These are phyloP conservation scores for Dictyostelium citrinum DNA, from an alignment of 78 protist genomes.

Conservation along the genomic window DNA sequence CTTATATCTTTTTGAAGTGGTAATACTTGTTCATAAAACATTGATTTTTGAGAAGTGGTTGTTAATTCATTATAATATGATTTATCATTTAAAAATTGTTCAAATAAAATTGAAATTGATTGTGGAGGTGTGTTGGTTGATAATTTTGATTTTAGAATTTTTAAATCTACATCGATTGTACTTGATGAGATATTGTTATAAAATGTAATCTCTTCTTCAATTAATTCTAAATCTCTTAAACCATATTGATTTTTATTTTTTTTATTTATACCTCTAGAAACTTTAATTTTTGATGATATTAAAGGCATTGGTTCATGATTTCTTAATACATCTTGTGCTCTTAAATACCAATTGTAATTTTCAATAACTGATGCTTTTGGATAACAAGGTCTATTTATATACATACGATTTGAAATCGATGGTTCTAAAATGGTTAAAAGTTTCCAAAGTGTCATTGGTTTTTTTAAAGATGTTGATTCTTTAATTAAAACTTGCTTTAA, in stretches of 20 bases:
- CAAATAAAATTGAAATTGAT: background rate
- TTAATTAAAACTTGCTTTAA: too few species aligned
- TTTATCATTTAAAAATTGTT: too few species aligned
- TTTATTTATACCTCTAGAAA: background rate
- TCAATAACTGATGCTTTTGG: background rate
- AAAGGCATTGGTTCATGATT: background rate
- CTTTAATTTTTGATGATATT: background rate
- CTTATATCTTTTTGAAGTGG: background rate
- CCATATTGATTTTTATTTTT: background rate
- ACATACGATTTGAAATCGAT: background rate
- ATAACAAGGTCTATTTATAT: background rate
- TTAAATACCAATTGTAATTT: background rate
- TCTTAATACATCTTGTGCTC: background rate
- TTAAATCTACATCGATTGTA: background rate
- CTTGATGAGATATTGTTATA: background rate
- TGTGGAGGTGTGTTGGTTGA: background rate
- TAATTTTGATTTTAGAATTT: background rate
- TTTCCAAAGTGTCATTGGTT: background rate
- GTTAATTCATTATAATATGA: background rate
- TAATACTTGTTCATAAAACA: background rate
- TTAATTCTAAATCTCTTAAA: background rate
- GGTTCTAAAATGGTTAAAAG: background rate
- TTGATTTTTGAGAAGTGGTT: background rate
- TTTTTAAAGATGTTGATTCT: background rate
- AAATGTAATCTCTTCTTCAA: background rate